Evolutionary conservation across 2,329 filamentous ascomycete species (phyloP).

Genomic region (Penicillium sp.): DNA sequence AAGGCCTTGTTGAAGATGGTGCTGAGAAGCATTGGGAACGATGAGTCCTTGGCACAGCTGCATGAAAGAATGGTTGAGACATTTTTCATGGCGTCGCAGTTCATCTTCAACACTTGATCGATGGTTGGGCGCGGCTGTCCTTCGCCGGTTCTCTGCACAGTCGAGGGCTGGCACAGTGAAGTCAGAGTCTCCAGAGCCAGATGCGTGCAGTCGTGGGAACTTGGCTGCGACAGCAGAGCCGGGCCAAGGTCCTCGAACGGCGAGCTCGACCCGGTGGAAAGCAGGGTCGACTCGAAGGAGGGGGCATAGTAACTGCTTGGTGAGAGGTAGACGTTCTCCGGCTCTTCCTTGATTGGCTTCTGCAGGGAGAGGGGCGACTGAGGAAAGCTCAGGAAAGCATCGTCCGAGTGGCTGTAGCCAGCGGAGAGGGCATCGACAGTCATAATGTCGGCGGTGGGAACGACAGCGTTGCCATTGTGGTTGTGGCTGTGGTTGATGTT

Average conservation of each 20-base stretch:
- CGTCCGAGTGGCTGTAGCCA: slow-evolving; percentile 8
- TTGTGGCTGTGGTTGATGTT: background rate
- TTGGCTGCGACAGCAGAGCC: slow-evolving; percentile 7
- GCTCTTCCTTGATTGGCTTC: slow-evolving; percentile 12
- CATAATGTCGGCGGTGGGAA: slow-evolving; percentile 9
- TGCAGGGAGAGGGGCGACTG: slow-evolving; percentile 4
- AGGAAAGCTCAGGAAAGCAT: slow-evolving; percentile 7
- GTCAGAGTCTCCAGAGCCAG: slow-evolving; percentile 13
- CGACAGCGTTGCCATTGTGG: background rate
- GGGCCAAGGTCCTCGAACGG: slow-evolving; percentile 11
- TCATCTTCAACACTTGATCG: slow-evolving; percentile 15
- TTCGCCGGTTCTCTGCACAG: slow-evolving; percentile 11
- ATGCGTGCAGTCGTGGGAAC: slow-evolving; percentile 14
- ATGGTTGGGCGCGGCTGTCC: slow-evolving; percentile 15
- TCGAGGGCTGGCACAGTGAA: slow-evolving; percentile 12
- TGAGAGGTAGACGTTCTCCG: slow-evolving; percentile 14
- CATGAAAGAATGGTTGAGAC: slow-evolving; percentile 12
- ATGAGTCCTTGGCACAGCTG: slow-evolving; percentile 15
- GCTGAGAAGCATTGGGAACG: slow-evolving; percentile 14
- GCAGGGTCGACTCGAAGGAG: slow-evolving; percentile 11
- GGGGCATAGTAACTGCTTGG: slow-evolving; percentile 13
- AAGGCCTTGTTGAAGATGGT: slow-evolving; percentile 15
- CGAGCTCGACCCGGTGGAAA: slow-evolving; percentile 6
- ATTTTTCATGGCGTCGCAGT: slow-evolving; percentile 14
- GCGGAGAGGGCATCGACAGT: slow-evolving; percentile 7